Conservation (phyloP, 345 rosid genomes). For the Jatropha curcas region DNA sequence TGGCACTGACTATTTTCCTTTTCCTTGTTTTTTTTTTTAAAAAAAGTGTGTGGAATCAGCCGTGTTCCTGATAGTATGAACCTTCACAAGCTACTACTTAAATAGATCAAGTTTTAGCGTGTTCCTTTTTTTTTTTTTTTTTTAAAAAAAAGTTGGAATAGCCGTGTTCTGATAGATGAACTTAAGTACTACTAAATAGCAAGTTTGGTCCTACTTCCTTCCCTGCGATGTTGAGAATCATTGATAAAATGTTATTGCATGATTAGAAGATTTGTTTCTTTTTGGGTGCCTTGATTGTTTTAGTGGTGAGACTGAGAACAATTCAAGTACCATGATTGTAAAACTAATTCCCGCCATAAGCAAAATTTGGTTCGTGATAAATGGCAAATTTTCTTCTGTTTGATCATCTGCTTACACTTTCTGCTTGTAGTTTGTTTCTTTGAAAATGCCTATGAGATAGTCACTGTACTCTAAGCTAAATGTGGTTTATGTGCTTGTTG, state of each 20-base stretch:
- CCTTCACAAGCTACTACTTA: too few relatives aligned
- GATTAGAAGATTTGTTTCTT: not conserved
- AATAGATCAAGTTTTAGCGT: too few relatives aligned
- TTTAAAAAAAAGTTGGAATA: too few relatives aligned
- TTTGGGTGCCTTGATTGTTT: not conserved
- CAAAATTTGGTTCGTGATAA: not conserved
- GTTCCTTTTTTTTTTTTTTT: too few relatives aligned
- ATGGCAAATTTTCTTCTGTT: not conserved
- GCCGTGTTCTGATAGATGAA: not conserved
- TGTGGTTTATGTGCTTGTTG: not conserved
- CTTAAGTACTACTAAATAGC: not conserved
- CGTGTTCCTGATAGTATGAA: too few relatives aligned
- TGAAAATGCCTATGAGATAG: not conserved
- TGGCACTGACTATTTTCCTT: too few relatives aligned
- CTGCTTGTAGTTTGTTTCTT: not conserved
- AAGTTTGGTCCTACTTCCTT: not conserved
- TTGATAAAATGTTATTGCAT: not conserved
- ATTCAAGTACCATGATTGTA: not conserved
- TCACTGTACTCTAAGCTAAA: not conserved
- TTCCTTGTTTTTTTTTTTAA: too few relatives aligned
- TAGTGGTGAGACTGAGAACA: not conserved
- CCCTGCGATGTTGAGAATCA: not conserved
- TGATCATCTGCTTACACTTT: not conserved
- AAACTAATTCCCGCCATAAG: not conserved
- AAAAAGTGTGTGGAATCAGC: too few relatives aligned